Evolutionary conservation across 1,139 yeast genomes (phyloP).

Genomic region (Saccharomyces hybrid): DNA sequence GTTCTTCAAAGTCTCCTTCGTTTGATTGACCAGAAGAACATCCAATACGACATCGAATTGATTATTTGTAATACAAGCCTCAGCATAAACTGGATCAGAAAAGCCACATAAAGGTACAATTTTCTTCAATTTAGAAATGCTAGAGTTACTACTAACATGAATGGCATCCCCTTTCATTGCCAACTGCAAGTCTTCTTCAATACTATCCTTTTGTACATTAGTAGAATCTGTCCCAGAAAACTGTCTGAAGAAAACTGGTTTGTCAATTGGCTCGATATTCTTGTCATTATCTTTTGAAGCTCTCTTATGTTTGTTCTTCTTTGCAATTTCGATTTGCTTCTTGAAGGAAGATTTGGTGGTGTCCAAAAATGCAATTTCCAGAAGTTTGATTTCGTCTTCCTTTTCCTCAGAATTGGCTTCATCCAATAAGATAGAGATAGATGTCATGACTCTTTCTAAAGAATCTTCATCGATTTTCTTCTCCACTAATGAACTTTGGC

Average conservation of each 20-base stretch:
- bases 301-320: conserved; percentile 45
- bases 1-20: conserved; percentile 83
- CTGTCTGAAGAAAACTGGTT: conserved; percentile 75
- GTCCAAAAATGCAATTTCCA: conserved; percentile 72
- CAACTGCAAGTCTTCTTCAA: conserved; percentile 44
- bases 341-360: conserved; percentile 83
- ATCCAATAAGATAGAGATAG: conserved; percentile 69
- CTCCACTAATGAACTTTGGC: conserved; percentile 65
- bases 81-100: conserved; percentile 96
- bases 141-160: conserved; percentile 44
- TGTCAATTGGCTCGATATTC: conserved; percentile 77
- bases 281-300: conserved; percentile 57
- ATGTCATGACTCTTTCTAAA: conserved; percentile 79
- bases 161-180: conserved; percentile 45
- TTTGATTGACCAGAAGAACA: conserved; percentile 90
- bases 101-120: conserved; percentile 93
- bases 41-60: conserved; percentile 95
- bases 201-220: conserved; percentile 33
- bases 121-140: conserved; percentile 70
- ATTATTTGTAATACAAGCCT: conserved; percentile 89
- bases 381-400: conserved; percentile 36
- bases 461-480: conserved; percentile 92
- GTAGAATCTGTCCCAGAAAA: conserved; percentile 48
- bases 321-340: conserved; percentile 47
- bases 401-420: conserved; percentile 42